Conservation (phyloP, 228 moss, liverwort and hornwort genomes). For the Sphagnum fallax region DNA sequence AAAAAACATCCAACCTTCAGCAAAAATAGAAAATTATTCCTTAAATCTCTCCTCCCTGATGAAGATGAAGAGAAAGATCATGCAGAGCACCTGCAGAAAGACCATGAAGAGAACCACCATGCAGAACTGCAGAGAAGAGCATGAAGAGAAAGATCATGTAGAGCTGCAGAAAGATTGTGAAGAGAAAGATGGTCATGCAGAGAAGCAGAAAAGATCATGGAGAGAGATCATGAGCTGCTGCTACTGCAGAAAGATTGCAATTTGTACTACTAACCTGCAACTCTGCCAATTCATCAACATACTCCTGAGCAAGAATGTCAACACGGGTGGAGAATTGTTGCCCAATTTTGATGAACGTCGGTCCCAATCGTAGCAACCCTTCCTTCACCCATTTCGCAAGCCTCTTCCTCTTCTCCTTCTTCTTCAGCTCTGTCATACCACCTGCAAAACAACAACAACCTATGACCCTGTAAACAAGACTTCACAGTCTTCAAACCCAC, state of each 20-base stretch:
- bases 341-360: conserved; percentile 98
- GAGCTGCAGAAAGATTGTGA: background rate
- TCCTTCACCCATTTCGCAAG: conserved; percentile 97
- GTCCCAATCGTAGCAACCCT: conserved; percentile 80
- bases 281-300: conserved; percentile 91
- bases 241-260: too few species aligned
- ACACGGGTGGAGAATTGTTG: conserved; percentile 99
- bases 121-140: too few species aligned
- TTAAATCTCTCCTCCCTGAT: background rate
- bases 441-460: conserved; percentile 29
- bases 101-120: too few species aligned
- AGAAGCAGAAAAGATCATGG: background rate
- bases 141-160: too few species aligned
- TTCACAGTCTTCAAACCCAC: background rate
- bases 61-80: background rate
- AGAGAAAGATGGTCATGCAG: background rate
- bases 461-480: background rate
- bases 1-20: conserved; percentile 2
- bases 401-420: conserved; percentile 59
- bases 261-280: conserved; percentile 54
- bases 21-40: background rate
- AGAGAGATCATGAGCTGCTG: background rate
- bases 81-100: too few species aligned
- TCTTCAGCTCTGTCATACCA: conserved; percentile 82
- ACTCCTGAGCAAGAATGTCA: conserved; percentile 93